Percentiles rank a stretch among this genome's conserved stretches.
Conservation (phyloP, 2,329 filamentous ascomycete species). For the Paecilomyces dactylethromorphus region DNA sequence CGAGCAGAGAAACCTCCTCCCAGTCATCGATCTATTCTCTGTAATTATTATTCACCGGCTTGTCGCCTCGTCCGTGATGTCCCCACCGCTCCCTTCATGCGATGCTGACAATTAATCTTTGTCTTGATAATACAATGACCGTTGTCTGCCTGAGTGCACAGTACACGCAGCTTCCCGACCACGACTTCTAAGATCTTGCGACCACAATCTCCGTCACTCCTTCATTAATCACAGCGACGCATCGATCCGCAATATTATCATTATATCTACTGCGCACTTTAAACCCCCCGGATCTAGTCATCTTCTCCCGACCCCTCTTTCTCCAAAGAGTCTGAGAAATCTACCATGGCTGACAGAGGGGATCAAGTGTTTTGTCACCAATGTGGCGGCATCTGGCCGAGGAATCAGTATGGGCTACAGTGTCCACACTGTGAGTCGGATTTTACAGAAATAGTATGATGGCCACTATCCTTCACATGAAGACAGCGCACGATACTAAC, state of each 20-base stretch:
- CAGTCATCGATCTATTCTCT: background rate
- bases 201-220: background rate
- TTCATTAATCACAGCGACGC: background rate
- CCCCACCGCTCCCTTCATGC: background rate
- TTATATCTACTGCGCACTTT: conserved; percentile 2
- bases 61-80: background rate
- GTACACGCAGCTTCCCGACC: background rate
- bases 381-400: conserved; percentile 76
- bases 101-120: conserved; percentile 5
- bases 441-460: conserved; percentile 76
- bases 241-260: background rate
- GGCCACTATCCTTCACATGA: conserved; percentile 1
- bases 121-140: conserved; percentile 16
- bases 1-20: background rate
- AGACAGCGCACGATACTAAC: conserved; percentile 1
- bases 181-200: background rate
- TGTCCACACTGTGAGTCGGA: conserved; percentile 77
- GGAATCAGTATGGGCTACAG: conserved; percentile 58
- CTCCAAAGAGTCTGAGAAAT: background rate
- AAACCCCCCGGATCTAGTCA: conserved; percentile 2
- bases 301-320: background rate
- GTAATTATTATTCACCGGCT: background rate
- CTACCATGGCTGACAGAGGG: conserved; percentile 26
- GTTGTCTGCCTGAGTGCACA: background rate
- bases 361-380: conserved; percentile 83